A percentile compares a stretch with the other conserved stretches of the same genome.
Evolutionary conservation across 176 grass and related monocot genomes (phyloP).

Genomic region (Eleusine coracana): DNA sequence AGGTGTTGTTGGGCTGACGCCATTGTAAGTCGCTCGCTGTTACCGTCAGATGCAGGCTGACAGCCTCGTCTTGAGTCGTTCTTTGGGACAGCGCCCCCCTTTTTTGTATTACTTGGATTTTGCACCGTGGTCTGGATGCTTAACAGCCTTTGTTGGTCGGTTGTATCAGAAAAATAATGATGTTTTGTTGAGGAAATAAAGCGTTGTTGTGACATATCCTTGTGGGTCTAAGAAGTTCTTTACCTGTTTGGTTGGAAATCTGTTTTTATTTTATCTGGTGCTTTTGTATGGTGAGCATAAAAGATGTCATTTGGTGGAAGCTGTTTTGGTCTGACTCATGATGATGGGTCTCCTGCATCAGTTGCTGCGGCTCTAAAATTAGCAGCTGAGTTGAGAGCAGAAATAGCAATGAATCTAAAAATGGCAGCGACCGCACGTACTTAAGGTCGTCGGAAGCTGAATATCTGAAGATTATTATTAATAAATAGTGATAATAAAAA

Average conservation of each 20-base stretch:
- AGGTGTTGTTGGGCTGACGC: conserved; percentile 95
- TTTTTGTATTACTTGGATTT: conserved; percentile 40
- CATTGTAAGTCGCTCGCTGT: conserved; percentile 39
- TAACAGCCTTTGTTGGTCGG: conserved; percentile 38
- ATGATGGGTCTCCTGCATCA: not conserved
- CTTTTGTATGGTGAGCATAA: not conserved
- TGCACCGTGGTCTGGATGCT: conserved; percentile 21
- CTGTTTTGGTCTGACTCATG: no score
- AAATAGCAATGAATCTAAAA: conserved; percentile 37
- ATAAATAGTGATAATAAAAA: not conserved
- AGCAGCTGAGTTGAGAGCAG: not conserved
- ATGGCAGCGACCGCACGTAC: not conserved
- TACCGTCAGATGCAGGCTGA: not conserved
- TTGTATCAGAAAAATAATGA: conserved; percentile 31
- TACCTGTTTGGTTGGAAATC: not conserved
- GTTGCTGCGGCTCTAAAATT: conserved; percentile 30
- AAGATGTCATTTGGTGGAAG: not conserved
- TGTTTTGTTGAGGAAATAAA: conserved; percentile 37
- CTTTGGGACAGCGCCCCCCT: not conserved
- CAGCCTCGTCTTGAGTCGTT: conserved; percentile 13
- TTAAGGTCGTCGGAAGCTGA: not conserved
- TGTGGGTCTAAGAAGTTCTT: conserved; percentile 28
- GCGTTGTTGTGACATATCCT: conserved; percentile 7
- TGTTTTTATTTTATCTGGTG: not conserved
- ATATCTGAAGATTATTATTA: no score